These are phyloP conservation scores for barley (Hordeum vulgare) DNA, from an alignment of 176 grass and related monocot species.

Conservation along the genomic window MorexV3_pseudomolecules_assembly NC_058518.1:454895373-454895872, in stretches of 20 bases:
- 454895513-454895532: neutral
- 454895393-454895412: neutral
- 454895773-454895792: too few species aligned
- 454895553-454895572: too few species aligned
- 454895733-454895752: neutral
- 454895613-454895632: too few species aligned
- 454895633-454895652: too few species aligned
- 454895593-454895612: too few species aligned
- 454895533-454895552: neutral
- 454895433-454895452: neutral
- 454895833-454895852: neutral
- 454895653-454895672: too few species aligned
- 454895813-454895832: neutral
- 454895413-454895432: neutral
- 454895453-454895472: neutral
- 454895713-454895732: slow-evolving; percentile 12
- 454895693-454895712: slow-evolving; percentile 7
- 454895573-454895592: too few species aligned
- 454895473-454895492: neutral
- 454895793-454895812: neutral
- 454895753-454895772: slow-evolving; percentile 2
- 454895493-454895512: neutral
- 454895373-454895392: neutral
- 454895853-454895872: neutral
- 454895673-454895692: neutral